These are phyloP conservation scores for Plasmodiophora brassicae DNA, from an alignment of 208 protist genomes.

Conservation along the genomic window DNA sequence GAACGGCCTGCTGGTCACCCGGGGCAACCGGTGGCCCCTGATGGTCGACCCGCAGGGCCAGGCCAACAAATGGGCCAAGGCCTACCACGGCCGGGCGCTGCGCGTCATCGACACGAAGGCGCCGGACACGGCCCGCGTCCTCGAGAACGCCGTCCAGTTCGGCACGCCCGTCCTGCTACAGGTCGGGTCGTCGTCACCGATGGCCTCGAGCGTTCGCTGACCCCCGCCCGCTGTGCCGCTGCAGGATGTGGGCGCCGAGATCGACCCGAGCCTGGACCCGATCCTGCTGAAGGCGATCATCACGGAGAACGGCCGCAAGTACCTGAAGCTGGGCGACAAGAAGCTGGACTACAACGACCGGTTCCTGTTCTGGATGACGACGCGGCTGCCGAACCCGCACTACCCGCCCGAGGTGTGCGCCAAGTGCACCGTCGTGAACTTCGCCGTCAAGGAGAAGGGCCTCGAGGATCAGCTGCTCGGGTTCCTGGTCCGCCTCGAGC, in stretches of 20 bases:
- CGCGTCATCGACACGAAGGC: constrained; percentile 88
- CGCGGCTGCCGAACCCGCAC: constrained; percentile 89
- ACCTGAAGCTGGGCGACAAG: constrained; percentile 93
- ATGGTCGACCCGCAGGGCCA: constrained; percentile 98
- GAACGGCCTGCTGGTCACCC: constrained; percentile 93
- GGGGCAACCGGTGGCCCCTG: constrained; percentile 87
- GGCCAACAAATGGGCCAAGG: constrained; percentile 97
- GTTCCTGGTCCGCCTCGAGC: constrained; percentile 92
- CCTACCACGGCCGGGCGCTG: constrained; percentile 77
- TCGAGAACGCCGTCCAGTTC: constrained; percentile 92
- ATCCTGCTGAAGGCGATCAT: constrained; percentile 87
- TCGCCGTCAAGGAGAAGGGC: constrained; percentile 92
- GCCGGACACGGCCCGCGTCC: constrained; percentile 79
- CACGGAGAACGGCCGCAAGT: constrained; percentile 74
- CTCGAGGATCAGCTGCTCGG: constrained; percentile 96
- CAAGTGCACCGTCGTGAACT: constrained; percentile 93
- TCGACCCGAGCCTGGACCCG: constrained; percentile 91
- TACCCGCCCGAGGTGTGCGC: constrained; percentile 95
- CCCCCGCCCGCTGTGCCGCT: too few species aligned
- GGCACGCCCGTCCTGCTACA: constrained; percentile 88
- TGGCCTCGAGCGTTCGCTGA: too few species aligned
- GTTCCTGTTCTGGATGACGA: constrained; percentile 96
- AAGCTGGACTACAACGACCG: constrained; percentile 90
- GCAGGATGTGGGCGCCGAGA: constrained; percentile 91
- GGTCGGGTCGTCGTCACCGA: too few species aligned